Conservation (phyloP, 352 stramenopile genomes). For the Thraustochytrium sp. region DNA sequence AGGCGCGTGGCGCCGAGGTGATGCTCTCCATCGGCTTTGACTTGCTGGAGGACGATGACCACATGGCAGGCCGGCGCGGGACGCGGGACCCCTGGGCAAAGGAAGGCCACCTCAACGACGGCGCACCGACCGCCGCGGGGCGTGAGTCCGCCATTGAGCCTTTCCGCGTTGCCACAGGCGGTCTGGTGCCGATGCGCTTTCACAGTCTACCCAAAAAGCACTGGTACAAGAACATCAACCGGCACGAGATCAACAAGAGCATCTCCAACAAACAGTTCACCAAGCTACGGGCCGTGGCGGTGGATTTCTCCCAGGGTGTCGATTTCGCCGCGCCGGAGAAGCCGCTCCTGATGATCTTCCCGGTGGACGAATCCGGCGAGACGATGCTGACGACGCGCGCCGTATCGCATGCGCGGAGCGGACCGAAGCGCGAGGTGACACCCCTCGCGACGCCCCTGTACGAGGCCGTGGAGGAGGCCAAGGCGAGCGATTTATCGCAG, state of each 20-base stretch:
- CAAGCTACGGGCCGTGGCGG: background rate
- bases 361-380: constrained; percentile 15
- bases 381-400: background rate
- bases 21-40: constrained; percentile 2
- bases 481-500: background rate
- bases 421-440: background rate
- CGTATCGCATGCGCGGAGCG: background rate
- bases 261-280: constrained; percentile 2
- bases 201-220: constrained; percentile 3
- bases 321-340: background rate
- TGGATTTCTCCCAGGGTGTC: constrained; percentile 14
- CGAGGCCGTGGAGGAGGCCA: too few species aligned
- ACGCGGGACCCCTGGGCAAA: too few species aligned
- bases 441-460: background rate
- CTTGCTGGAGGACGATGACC: background rate
- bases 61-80: background rate
- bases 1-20: background rate
- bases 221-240: constrained; percentile 26
- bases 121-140: too few species aligned
- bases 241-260: constrained; percentile 14
- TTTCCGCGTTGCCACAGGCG: constrained; percentile 20
- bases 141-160: background rate
- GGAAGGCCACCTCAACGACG: too few species aligned
- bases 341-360: constrained; percentile 20
- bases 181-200: constrained; percentile 15